These are phyloP conservation scores for apple (Malus domestica) DNA, from an alignment of 306 rosid species.

Conservation along the genomic window ASM211411v1 NC_041790.1:287001-287500, in stretches of 20 bases:
- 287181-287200: slow-evolving; percentile 91
- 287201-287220: slow-evolving; percentile 87
- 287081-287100: slow-evolving; percentile 40
- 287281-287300: slow-evolving; percentile 11
- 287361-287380: background rate
- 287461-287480: background rate
- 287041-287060: background rate
- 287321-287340: slow-evolving; percentile 55
- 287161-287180: slow-evolving; percentile 85
- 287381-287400: background rate
- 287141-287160: slow-evolving; percentile 86
- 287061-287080: background rate
- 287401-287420: background rate
- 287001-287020: background rate
- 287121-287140: slow-evolving; percentile 99
- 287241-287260: slow-evolving; percentile 9
- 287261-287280: slow-evolving; percentile 25
- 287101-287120: slow-evolving; percentile 97
- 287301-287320: slow-evolving; percentile 65
- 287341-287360: slow-evolving; percentile 30
- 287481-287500: background rate
- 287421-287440: background rate
- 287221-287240: slow-evolving; percentile 64
- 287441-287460: background rate
- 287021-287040: background rate